phyloP scores from a whole-genome alignment of 2,329 filamentous ascomycete genomes.

The Mycosphaerelloides madeirae region DNA sequence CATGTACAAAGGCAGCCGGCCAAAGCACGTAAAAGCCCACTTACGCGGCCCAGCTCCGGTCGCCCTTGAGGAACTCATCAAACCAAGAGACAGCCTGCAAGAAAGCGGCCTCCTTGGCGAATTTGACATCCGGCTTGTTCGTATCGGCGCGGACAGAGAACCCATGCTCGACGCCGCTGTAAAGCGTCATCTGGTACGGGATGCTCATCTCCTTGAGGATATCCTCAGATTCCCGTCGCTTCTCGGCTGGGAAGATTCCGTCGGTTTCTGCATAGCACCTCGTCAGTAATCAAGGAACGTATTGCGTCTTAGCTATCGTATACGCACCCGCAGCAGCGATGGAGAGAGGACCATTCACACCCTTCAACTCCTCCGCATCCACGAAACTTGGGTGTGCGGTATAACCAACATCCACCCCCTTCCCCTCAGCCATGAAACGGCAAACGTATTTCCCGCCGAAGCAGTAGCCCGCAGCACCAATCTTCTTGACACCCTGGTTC shows the following conservation, averaged over 20 bases:
- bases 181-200: slow-evolving; percentile 74
- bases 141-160: slow-evolving; percentile 67
- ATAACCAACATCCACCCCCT: slow-evolving; percentile 63
- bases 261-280: slow-evolving; percentile 49
- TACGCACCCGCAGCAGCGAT: slow-evolving; percentile 57
- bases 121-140: slow-evolving; percentile 55
- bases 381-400: slow-evolving; percentile 75
- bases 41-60: slow-evolving; percentile 7
- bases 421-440: slow-evolving; percentile 56
- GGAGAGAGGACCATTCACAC: slow-evolving; percentile 53
- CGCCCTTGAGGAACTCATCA: slow-evolving; percentile 52
- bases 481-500: slow-evolving; percentile 44
- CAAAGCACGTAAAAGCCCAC: background rate
- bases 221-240: slow-evolving; percentile 55
- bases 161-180: slow-evolving; percentile 65
- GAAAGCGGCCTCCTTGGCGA: slow-evolving; percentile 77
- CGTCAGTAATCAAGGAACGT: background rate
- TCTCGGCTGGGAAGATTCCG: slow-evolving; percentile 52
- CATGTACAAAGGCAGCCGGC: too few species aligned
- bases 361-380: slow-evolving; percentile 54
- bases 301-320: background rate
- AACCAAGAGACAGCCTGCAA: slow-evolving; percentile 75
- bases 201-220: slow-evolving; percentile 51
- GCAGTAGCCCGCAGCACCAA: slow-evolving; percentile 46
- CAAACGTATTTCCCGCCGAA: slow-evolving; percentile 54